These are phyloP conservation scores for Arthrobotrys iridis DNA, from an alignment of 2,329 filamentous ascomycete genomes.

Conservation along the genomic window DNA sequence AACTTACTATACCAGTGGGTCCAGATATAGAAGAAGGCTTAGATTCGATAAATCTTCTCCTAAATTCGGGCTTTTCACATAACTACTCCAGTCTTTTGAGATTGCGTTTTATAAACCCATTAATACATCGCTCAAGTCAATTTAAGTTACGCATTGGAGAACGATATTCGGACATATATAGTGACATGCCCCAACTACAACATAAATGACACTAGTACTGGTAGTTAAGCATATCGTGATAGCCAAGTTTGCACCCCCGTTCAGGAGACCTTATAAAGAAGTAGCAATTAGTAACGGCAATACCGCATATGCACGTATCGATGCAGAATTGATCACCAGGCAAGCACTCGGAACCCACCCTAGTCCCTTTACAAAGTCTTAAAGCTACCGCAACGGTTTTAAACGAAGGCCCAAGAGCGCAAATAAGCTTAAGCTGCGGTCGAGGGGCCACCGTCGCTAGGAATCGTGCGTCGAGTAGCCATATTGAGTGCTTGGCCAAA, in stretches of 20 bases:
- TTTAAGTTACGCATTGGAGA: too few relatives aligned
- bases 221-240: background rate
- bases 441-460: conserved; percentile 15
- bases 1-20: too few relatives aligned
- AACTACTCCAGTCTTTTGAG: too few relatives aligned
- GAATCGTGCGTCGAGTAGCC: background rate
- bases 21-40: too few relatives aligned
- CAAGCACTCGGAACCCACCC: conserved; percentile 2
- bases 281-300: conserved; percentile 4
- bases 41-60: too few relatives aligned
- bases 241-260: background rate
- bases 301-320: background rate
- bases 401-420: background rate
- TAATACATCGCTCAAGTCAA: too few relatives aligned
- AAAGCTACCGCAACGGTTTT: too few relatives aligned
- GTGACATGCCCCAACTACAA: background rate
- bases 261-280: background rate
- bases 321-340: background rate
- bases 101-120: too few relatives aligned
- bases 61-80: too few relatives aligned
- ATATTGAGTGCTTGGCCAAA: conserved; percentile 6
- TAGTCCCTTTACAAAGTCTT: background rate
- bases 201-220: background rate
- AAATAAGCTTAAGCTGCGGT: background rate
- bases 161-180: too few relatives aligned